A percentile compares a stretch with the other conserved stretches of the same genome.
Evolutionary conservation across 257 asterid species (phyloP).

Genomic region (Nicotiana otophora): DNA sequence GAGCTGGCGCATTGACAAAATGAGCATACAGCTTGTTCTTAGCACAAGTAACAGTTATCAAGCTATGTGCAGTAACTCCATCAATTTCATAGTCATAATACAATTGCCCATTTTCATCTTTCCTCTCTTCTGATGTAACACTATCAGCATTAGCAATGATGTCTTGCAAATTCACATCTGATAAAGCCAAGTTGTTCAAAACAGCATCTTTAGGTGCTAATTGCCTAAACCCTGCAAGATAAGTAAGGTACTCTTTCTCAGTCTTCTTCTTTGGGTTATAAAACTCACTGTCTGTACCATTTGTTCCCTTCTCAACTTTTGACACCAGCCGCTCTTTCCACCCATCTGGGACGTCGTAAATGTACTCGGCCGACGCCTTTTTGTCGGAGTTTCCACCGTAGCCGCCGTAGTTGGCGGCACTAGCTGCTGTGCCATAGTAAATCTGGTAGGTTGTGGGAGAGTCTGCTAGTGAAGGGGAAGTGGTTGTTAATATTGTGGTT

Average conservation of each 20-base stretch:
- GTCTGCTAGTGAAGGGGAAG: conserved; percentile 50
- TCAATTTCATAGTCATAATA: conserved; percentile 83
- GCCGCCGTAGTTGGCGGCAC: conserved; percentile 94
- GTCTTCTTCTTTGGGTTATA: conserved; percentile 81
- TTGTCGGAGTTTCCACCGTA: conserved; percentile 89
- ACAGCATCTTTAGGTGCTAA: conserved; percentile 69
- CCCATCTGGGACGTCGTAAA: conserved; percentile 83
- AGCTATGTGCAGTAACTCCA: conserved; percentile 65
- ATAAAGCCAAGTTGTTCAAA: conserved; percentile 71
- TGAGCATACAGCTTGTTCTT: conserved; percentile 90
- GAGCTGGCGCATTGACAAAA: conserved; percentile 78
- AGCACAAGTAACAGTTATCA: conserved; percentile 88
- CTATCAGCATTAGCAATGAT: conserved; percentile 67
- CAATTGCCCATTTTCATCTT: conserved; percentile 73
- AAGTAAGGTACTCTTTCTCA: conserved; percentile 80
- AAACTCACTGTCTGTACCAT: conserved; percentile 91
- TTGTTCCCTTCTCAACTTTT: conserved; percentile 80
- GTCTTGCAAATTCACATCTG: conserved; percentile 84
- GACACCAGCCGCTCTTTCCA: conserved; percentile 84
- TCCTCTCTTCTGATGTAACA: conserved; percentile 58
- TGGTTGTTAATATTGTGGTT: conserved; percentile 48
- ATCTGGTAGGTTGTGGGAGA: conserved; percentile 35
- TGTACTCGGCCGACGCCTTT: conserved; percentile 88
- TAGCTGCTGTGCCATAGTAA: conserved; percentile 95
- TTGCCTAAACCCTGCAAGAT: conserved; percentile 63